Base-by-base conservation (phyloP, 2,329 filamentous ascomycete species). In the Colletotrichum trifolii region DNA sequence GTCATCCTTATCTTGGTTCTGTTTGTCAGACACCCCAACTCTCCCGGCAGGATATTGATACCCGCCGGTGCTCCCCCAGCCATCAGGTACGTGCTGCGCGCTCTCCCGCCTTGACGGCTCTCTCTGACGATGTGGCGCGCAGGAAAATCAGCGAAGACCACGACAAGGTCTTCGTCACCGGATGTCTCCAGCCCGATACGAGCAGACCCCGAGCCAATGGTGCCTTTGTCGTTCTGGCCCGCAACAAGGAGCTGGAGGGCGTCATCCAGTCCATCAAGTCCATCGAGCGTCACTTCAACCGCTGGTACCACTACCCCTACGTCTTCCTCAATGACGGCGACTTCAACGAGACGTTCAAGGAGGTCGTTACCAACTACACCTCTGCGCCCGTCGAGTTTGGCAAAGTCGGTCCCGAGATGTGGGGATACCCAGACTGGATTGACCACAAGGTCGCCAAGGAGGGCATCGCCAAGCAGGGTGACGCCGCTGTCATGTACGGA, bases 241-340 rank as follows among this genome's bases (percentile, higher is more conserved):
- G 96, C 72, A 98, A 99, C 77, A 96, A 97, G 83, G 96, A 99
- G 81, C 79, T 99, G 69, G 94, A 97, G 1, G 96, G 96, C 66
- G 96, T 99, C 43, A 88, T 99, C 69, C 93, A 98, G 78, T 98
- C 96, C 9, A 87, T 99, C 77, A 97, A 97, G 82, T 98, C 95
- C 47, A 94, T 99, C 71, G 96, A 99, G 82, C 88, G 96, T 72
- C 96, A 99, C 80, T 99, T 99, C 87, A 99, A 99, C 81, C 89
- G 94, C 70, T 99, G 95, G 94, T 99, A 94, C 77, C 89, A 98
- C 79, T 99, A 99, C 77, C 96, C 96, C 34, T 99, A 98, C 76
- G 95, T 98, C 71, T 98, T 99, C 78, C 83, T 99, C 71, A 99
- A 99, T 79, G 95, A 99, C 73, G 96, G 91, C 69, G 94, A 98